phyloP scores from a whole-genome alignment of 306 rosid species.

The Acacia acuminata region DNA sequence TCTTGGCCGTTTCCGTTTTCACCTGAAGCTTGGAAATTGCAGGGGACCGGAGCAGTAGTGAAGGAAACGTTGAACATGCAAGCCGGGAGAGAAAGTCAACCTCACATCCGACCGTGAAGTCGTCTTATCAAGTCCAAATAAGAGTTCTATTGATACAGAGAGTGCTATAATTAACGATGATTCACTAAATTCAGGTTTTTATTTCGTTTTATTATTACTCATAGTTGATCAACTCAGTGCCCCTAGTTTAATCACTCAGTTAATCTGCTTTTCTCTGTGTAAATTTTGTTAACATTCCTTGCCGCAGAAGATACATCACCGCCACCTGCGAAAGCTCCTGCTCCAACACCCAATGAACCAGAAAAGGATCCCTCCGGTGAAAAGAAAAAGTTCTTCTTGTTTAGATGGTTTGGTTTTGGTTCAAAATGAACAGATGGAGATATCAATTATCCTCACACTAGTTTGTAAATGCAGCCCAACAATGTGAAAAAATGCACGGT shows the following conservation, averaged over 20 bases:
- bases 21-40: constrained; percentile 23
- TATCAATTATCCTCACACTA: constrained; percentile 6
- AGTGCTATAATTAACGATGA: constrained; percentile 38
- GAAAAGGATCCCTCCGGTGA: constrained; percentile 51
- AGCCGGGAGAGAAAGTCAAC: constrained; percentile 48
- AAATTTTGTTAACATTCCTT: constrained; percentile 35
- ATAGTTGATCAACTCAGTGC: not conserved
- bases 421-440: constrained; percentile 46
- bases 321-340: constrained; percentile 44
- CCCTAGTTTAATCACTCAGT: not conserved
- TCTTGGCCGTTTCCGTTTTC: constrained; percentile 1
- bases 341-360: constrained; percentile 34
- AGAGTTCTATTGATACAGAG: constrained; percentile 42
- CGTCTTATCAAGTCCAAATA: constrained; percentile 35
- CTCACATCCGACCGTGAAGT: constrained; percentile 39
- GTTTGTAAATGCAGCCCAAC: constrained; percentile 25
- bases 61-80: constrained; percentile 38
- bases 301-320: constrained; percentile 55
- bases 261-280: not conserved
- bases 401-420: constrained; percentile 91
- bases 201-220: constrained; percentile 4
- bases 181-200: constrained; percentile 59
- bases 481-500: not conserved
- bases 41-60: constrained; percentile 42
- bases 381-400: constrained; percentile 68